A percentile compares a stretch with the other conserved stretches of the same genome.
Evolutionary conservation across 306 rosid species (phyloP).

Genomic region (Astragalus membranaceus): DNA sequence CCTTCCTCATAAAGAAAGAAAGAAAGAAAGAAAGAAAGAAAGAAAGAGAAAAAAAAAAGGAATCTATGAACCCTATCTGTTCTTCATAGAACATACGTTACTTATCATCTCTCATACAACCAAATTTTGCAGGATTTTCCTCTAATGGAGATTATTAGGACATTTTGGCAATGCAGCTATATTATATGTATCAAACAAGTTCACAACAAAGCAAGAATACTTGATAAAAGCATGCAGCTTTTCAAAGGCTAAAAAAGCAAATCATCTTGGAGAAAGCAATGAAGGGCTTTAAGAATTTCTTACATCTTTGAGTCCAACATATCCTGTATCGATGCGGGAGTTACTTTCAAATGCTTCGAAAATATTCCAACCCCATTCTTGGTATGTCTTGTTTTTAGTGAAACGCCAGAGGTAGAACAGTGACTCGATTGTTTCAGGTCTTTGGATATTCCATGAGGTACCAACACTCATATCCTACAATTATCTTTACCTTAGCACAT

Average conservation of each 20-base stretch:
- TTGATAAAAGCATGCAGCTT: background rate
- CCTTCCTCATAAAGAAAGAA: constrained; percentile 3
- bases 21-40: background rate
- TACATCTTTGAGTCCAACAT: constrained; percentile 95
- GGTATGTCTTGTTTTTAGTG: constrained; percentile 91
- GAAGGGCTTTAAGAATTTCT: constrained; percentile 28
- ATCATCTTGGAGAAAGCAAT: constrained; percentile 9
- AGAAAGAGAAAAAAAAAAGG: background rate
- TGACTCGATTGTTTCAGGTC: constrained; percentile 96
- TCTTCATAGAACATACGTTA: background rate
- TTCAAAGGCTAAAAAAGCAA: constrained; percentile 15
- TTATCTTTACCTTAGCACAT: constrained; percentile 21
- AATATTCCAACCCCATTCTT: constrained; percentile 98
- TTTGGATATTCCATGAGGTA: constrained; percentile 89
- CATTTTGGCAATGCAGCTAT: background rate
- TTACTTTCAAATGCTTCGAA: constrained; percentile 91
- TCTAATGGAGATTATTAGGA: background rate
- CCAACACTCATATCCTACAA: constrained; percentile 88
- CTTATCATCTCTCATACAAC: background rate
- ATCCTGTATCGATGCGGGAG: constrained; percentile 80
- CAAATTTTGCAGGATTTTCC: background rate
- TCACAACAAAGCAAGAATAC: background rate
- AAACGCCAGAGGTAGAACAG: constrained; percentile 91
- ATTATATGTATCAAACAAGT: background rate
- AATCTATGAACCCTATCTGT: background rate